Percentiles rank a stretch among this genome's conserved stretches.
These are phyloP conservation scores for Phytophthora hibernalis DNA, from an alignment of 352 stramenopile genomes.

Conservation along the genomic window DNA sequence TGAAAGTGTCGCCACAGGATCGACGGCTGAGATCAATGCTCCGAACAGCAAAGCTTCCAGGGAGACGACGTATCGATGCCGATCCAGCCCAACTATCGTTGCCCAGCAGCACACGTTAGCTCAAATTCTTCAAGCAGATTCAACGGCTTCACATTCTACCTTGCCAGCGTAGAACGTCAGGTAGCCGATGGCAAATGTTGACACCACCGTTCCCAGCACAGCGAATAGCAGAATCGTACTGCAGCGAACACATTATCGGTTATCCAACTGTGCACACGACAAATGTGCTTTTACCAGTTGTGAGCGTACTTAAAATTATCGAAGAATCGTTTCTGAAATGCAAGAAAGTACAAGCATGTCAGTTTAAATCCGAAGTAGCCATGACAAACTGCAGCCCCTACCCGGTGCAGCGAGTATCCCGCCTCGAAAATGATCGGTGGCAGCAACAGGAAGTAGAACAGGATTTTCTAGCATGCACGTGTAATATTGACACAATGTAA, in stretches of 20 bases:
- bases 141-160: constrained; percentile 16
- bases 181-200: constrained; percentile 96
- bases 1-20: constrained; percentile 96
- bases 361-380: background rate
- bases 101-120: background rate
- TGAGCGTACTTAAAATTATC: constrained; percentile 91
- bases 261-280: background rate
- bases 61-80: constrained; percentile 91
- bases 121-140: background rate
- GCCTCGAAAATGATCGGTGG: constrained; percentile 98
- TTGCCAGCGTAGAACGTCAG: constrained; percentile 91
- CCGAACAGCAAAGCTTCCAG: constrained; percentile 96
- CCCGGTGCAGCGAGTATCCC: constrained; percentile 92
- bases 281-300: background rate
- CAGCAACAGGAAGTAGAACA: constrained; percentile 98
- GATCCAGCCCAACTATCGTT: constrained; percentile 68
- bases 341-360: background rate
- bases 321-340: constrained; percentile 93
- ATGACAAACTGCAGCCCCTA: constrained; percentile 22
- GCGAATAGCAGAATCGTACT: constrained; percentile 96
- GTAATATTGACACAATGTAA: background rate
- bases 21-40: constrained; percentile 95
- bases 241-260: background rate
- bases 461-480: constrained; percentile 57
- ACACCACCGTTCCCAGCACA: constrained; percentile 96